Evolutionary conservation across 2,329 filamentous ascomycete genomes (phyloP).

Genomic region (Neofusicoccum ribis): DNA sequence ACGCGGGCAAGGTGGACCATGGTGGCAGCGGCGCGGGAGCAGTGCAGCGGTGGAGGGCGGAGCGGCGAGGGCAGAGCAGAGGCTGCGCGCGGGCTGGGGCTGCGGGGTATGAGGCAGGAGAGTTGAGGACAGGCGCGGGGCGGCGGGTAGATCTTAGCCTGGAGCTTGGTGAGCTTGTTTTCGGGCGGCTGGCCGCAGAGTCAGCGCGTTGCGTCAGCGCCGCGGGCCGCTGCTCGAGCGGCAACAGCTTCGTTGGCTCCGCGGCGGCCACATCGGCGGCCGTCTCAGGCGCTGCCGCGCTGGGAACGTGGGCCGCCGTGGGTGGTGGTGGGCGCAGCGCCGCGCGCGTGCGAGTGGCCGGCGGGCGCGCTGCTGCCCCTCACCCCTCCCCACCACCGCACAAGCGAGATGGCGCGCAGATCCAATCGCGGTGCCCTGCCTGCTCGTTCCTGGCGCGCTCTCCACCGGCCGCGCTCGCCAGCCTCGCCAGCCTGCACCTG

Average conservation of each 20-base stretch:
- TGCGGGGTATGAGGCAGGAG: constrained; percentile 1
- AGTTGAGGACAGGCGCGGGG: neutral
- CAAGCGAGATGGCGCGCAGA: constrained; percentile 10
- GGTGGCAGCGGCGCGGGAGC: constrained; percentile 22
- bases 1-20: constrained; percentile 54
- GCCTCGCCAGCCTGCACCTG: neutral
- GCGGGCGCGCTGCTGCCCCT: neutral
- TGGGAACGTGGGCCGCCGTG: neutral
- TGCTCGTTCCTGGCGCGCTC: neutral
- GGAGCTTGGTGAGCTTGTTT: constrained; percentile 21
- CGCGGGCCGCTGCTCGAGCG: neutral
- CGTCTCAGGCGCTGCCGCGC: too few species aligned
- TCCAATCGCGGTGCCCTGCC: constrained; percentile 5
- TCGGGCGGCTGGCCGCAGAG: neutral
- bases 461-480: neutral
- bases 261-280: neutral
- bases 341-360: constrained; percentile 2
- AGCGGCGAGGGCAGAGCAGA: neutral
- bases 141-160: constrained; percentile 14
- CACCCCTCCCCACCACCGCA: neutral
- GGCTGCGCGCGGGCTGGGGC: neutral
- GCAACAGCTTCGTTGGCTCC: neutral
- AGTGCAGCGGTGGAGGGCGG: neutral
- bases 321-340: neutral
- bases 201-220: constrained; percentile 1